Percentiles rank a stretch among this genome's conserved stretches.
phyloP scores from a whole-genome alignment of 768 basidiomycete genomes.

The Rhodotorula toruloides region DNA sequence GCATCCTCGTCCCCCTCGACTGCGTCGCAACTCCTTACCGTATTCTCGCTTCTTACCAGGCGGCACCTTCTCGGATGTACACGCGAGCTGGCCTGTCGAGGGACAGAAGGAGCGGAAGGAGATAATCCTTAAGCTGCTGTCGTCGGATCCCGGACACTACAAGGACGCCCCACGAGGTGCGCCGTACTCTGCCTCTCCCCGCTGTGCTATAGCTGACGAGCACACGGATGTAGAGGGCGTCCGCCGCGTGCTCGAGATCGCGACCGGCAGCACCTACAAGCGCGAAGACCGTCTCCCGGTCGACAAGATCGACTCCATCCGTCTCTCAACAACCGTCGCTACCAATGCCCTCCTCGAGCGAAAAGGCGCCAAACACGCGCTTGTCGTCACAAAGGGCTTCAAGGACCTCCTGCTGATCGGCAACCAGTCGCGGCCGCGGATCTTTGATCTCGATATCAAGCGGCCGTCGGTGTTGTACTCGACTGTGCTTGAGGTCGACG shows the following conservation, averaged over 20 bases:
- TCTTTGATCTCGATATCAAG: conserved; percentile 86
- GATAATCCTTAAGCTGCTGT: conserved; percentile 82
- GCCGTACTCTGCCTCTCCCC: not conserved
- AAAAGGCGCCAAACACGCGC: conserved; percentile 84
- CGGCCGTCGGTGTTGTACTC: conserved; percentile 58
- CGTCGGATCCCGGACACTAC: conserved; percentile 82
- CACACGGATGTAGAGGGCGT: conserved; percentile 67
- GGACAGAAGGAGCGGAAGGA: conserved; percentile 58
- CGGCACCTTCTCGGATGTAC: conserved; percentile 87
- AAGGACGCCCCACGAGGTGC: conserved; percentile 76
- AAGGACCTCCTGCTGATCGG: conserved; percentile 86
- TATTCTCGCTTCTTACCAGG: too few relatives aligned
- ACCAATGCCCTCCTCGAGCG: conserved; percentile 94
- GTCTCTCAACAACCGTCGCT: conserved; percentile 69
- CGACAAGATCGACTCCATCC: conserved; percentile 34
- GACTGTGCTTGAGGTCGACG: conserved; percentile 70
- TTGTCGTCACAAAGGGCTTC: conserved; percentile 87
- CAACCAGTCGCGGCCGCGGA: conserved; percentile 87
- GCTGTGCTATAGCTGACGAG: too few relatives aligned
- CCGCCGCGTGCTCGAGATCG: conserved; percentile 71
- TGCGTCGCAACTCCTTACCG: conserved; percentile 44
- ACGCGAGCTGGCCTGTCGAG: conserved; percentile 62
- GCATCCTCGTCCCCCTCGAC: not conserved
- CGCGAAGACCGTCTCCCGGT: conserved; percentile 47
- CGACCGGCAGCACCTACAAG: conserved; percentile 63